These are phyloP conservation scores for Xylaria sp. DNA, from an alignment of 2,329 filamentous ascomycete species.

Conservation along the genomic window DNA sequence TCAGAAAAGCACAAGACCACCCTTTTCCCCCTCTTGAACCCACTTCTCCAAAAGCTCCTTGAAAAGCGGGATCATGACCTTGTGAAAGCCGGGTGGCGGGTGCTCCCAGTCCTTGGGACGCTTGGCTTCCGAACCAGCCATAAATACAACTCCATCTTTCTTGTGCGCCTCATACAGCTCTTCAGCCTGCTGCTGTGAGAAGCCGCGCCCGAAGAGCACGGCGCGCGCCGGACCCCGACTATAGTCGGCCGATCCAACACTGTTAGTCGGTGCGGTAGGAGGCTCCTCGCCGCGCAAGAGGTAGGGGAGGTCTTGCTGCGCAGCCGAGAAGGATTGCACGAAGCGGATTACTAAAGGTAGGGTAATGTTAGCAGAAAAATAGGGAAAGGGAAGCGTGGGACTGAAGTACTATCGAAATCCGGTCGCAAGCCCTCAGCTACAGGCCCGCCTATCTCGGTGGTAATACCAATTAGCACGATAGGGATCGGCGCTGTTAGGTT, in stretches of 20 bases:
- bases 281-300: slow-evolving; percentile 26
- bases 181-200: slow-evolving; percentile 33
- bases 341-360: slow-evolving; percentile 31
- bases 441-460: slow-evolving; percentile 30
- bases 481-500: slow-evolving; percentile 26
- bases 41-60: slow-evolving; percentile 15
- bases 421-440: slow-evolving; percentile 32
- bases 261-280: slow-evolving; percentile 26
- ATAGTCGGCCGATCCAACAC: slow-evolving; percentile 28
- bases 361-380: neutral
- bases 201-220: slow-evolving; percentile 35
- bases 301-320: slow-evolving; percentile 31
- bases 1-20: slow-evolving; percentile 28
- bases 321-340: slow-evolving; percentile 31
- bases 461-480: slow-evolving; percentile 35
- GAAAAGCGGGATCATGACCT: slow-evolving; percentile 6
- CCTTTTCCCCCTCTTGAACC: slow-evolving; percentile 11
- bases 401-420: slow-evolving; percentile 32
- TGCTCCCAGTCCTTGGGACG: neutral
- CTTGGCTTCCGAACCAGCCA: slow-evolving; percentile 21
- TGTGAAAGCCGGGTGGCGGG: slow-evolving; percentile 25
- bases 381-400: neutral
- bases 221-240: slow-evolving; percentile 16
- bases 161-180: slow-evolving; percentile 7
- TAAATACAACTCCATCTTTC: slow-evolving; percentile 14